phyloP scores from a whole-genome alignment of 257 asterid species.

The Solanum sitiens region DNA sequence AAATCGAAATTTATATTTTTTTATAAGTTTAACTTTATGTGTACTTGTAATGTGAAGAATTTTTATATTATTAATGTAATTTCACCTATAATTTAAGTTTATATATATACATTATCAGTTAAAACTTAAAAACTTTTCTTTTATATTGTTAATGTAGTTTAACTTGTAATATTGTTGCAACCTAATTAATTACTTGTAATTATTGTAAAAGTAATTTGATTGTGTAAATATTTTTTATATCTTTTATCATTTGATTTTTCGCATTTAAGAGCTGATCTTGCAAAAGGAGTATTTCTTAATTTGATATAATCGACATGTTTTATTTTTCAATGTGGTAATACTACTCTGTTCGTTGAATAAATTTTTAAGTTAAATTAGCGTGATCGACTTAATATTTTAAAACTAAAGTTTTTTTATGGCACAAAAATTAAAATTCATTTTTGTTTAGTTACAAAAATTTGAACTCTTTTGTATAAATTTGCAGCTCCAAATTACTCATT shows the following conservation, averaged over 20 bases:
- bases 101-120: not conserved
- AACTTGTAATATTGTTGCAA: not conserved
- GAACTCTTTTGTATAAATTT: not conserved
- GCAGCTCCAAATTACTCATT: slow-evolving; percentile 47
- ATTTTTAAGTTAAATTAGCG: too few species aligned
- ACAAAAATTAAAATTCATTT: not conserved
- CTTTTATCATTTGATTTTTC: too few species aligned
- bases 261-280: too few species aligned
- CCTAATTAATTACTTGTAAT: not conserved
- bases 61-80: not conserved
- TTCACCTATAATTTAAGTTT: not conserved
- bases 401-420: not conserved
- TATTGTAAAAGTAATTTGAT: not conserved
- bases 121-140: not conserved
- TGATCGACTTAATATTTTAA: not conserved
- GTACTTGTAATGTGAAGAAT: not conserved
- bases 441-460: not conserved
- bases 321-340: not conserved
- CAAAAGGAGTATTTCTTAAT: not conserved
- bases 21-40: not conserved
- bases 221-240: not conserved
- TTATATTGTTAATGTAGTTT: not conserved
- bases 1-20: not conserved
- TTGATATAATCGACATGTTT: not conserved
- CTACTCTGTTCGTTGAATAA: rapidly evolving